A percentile compares a stretch with the other conserved stretches of the same genome.
Conservation (phyloP, 225 moss, liverwort and hornwort genomes). For the Pseudisothecium myosuroides region DNA sequence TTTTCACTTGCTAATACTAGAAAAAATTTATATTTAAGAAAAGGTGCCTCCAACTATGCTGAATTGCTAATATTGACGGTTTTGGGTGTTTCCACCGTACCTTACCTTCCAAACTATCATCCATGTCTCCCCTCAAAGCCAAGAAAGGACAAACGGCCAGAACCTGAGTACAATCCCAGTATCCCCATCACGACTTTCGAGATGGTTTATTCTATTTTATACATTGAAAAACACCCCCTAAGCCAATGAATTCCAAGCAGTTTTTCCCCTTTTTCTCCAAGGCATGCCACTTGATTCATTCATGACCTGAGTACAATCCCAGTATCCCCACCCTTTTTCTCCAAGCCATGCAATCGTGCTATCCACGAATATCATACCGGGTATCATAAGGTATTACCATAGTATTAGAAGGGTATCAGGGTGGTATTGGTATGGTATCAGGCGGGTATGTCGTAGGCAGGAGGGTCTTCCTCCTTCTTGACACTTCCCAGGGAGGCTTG, state of each 20-base stretch:
- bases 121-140: background rate
- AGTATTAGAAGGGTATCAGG: no score
- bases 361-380: background rate
- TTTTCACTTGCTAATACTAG: no score
- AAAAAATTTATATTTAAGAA: no score
- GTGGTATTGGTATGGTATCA: background rate
- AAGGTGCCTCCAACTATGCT: no score
- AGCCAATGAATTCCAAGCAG: background rate
- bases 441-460: background rate
- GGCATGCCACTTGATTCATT: no score
- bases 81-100: no score
- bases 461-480: background rate
- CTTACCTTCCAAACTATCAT: background rate
- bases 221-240: no score
- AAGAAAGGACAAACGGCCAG: background rate
- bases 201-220: no score
- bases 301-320: no score
- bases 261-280: background rate
- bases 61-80: no score
- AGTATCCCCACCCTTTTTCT: no score
- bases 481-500: background rate
- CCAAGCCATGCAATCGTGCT: background rate
- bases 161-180: background rate
- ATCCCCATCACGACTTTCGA: background rate
- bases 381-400: rapidly evolving